phyloP scores from a whole-genome alignment of 257 asterid genomes.

The Coffea eugenioides region DNA sequence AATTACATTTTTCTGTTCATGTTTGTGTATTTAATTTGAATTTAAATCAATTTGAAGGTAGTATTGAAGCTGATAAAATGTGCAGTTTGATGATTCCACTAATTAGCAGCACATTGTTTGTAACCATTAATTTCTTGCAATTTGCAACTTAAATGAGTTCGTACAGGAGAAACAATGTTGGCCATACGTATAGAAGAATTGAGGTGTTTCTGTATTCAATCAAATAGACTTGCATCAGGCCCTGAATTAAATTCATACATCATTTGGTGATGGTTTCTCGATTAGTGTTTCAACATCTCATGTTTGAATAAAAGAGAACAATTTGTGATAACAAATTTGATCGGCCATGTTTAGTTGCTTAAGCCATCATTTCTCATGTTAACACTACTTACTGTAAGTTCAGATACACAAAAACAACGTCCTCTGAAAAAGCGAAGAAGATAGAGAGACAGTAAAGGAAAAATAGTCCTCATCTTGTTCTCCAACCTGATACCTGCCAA shows the following conservation, averaged over 20 bases:
- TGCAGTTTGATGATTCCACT: too few species aligned
- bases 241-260: not conserved
- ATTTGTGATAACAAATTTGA: not conserved
- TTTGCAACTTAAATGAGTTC: not conserved
- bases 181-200: too few species aligned
- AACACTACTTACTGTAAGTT: not conserved
- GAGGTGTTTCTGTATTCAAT: too few species aligned
- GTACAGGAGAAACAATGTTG: too few species aligned
- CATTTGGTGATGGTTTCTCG: not conserved
- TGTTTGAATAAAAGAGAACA: not conserved
- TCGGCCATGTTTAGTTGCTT: not conserved
- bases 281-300: not conserved
- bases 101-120: not conserved
- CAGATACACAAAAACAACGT: not conserved
- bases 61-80: too few species aligned
- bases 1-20: too few species aligned
- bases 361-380: not conserved
- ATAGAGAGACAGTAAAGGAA: not conserved
- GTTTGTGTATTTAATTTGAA: too few species aligned
- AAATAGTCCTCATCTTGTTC: not conserved
- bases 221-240: too few species aligned
- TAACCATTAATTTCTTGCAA: not conserved
- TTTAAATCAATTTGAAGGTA: too few species aligned
- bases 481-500: not conserved
- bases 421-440: not conserved